phyloP scores from a whole-genome alignment of 192 early-diverging fungal genomes.

The Powellomyces hirtus region DNA sequence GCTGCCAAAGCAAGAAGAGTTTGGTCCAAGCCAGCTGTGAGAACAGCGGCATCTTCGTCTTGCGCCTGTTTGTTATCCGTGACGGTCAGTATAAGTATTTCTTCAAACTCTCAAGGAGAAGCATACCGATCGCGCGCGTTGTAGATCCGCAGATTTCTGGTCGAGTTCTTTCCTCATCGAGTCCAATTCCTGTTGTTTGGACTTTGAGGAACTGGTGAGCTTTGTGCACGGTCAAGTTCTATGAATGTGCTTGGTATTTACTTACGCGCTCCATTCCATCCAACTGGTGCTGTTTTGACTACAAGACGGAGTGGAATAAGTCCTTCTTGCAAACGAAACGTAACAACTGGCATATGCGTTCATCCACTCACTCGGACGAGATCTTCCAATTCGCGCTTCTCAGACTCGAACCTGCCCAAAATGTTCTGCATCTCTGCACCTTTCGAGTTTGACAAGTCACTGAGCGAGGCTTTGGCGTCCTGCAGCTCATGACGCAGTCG shows the following conservation, averaged over 20 bases:
- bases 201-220: background rate
- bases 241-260: background rate
- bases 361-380: constrained; percentile 18
- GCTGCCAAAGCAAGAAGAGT: constrained; percentile 48
- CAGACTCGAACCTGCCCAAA: constrained; percentile 75
- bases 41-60: constrained; percentile 48
- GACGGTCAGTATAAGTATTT: constrained; percentile 1
- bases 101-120: too few species aligned
- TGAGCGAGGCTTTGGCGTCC: constrained; percentile 71
- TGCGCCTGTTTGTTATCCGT: constrained; percentile 33
- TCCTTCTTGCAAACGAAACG: background rate
- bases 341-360: background rate
- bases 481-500: constrained; percentile 77
- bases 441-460: constrained; percentile 75
- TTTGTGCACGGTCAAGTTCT: background rate
- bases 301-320: background rate
- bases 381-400: constrained; percentile 79
- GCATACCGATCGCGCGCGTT: constrained; percentile 32
- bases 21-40: constrained; percentile 55
- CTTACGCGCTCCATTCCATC: background rate
- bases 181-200: constrained; percentile 30
- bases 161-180: constrained; percentile 22
- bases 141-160: constrained; percentile 20
- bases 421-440: constrained; percentile 81
- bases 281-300: background rate